Evolutionary conservation across 768 basidiomycete genomes (phyloP).

Genomic region (Xerocomus potaroensis): DNA sequence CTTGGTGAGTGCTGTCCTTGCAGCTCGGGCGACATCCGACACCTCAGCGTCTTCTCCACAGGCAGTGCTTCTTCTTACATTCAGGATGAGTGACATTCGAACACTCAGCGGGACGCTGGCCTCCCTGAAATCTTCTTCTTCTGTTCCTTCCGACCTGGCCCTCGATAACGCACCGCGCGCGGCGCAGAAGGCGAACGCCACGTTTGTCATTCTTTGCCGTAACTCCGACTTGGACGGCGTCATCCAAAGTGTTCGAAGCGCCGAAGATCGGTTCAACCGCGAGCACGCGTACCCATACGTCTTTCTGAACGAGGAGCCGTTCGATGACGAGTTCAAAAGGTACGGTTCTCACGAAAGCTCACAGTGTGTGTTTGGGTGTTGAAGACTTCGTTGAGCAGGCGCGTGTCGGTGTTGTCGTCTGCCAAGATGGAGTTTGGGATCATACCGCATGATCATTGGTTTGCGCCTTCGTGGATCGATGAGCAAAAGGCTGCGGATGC

Average conservation of each 20-base stretch:
- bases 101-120: slow-evolving; percentile 1
- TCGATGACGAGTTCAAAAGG: slow-evolving; percentile 49
- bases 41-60: neutral
- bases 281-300: slow-evolving; percentile 57
- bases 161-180: neutral
- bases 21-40: too few species aligned
- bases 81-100: neutral
- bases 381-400: slow-evolving; percentile 25
- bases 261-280: slow-evolving; percentile 60
- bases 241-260: slow-evolving; percentile 44
- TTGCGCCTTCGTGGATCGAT: slow-evolving; percentile 69
- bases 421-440: slow-evolving; percentile 52
- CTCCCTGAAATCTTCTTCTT: neutral
- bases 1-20: slow-evolving; percentile 16
- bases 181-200: slow-evolving; percentile 46
- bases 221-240: slow-evolving; percentile 45
- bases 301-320: slow-evolving; percentile 61
- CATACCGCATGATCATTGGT: slow-evolving; percentile 62
- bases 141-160: neutral
- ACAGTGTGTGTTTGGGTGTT: neutral
- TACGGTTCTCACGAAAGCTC: slow-evolving; percentile 9
- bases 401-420: slow-evolving; percentile 35
- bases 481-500: slow-evolving; percentile 53
- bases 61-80: slow-evolving; percentile 17
- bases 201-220: slow-evolving; percentile 53